Conservation (phyloP, 495 filamentous ascomycete genomes). For the Lepidopterella palustris region DNA sequence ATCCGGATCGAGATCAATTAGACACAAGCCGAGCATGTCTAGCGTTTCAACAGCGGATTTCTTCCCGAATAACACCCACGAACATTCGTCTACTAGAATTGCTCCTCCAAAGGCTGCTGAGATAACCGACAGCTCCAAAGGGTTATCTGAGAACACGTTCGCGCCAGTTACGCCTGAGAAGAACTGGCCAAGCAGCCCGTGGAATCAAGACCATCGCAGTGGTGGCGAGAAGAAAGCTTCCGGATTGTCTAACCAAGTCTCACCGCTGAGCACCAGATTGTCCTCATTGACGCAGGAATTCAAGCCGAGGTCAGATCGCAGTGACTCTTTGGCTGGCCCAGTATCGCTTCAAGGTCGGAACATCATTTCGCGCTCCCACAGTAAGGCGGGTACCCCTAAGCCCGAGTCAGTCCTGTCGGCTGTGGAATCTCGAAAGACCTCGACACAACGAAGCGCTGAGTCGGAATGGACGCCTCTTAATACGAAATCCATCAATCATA, state of each 20-base stretch:
- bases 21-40: constrained; percentile 32
- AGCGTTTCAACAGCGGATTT: constrained; percentile 38
- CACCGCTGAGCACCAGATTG: neutral
- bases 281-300: neutral
- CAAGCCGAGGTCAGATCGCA: neutral
- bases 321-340: neutral
- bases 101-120: neutral
- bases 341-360: neutral
- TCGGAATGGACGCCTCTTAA: neutral
- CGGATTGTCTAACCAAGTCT: neutral
- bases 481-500: constrained; percentile 1
- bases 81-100: constrained; percentile 32
- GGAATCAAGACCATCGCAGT: constrained; percentile 6
- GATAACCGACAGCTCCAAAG: constrained; percentile 9
- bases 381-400: neutral
- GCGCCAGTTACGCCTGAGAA: constrained; percentile 21
- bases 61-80: constrained; percentile 37
- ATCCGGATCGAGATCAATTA: constrained; percentile 8
- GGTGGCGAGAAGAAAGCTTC: neutral
- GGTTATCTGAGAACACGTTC: neutral
- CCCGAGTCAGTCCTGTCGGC: neutral
- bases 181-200: constrained; percentile 13
- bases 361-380: neutral
- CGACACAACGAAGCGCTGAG: constrained; percentile 1
- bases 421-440: neutral